A percentile compares a stretch with the other conserved stretches of the same genome.
Evolutionary conservation across 345 rosid species (phyloP).

Genomic region (Odontarrhena argentea): DNA sequence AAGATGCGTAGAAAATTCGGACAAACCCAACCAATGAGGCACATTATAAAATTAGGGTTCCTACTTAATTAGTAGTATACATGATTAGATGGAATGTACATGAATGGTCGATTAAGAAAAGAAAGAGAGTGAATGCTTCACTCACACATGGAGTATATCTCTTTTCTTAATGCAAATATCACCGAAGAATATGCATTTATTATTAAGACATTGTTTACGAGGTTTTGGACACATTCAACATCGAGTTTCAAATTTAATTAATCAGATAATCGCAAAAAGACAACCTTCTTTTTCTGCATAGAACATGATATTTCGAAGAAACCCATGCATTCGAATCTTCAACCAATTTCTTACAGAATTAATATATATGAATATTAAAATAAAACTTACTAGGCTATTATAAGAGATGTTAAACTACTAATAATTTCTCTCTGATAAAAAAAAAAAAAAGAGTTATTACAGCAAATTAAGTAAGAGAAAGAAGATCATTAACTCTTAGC

Average conservation of each 20-base stretch:
- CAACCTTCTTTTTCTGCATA: slow-evolving; percentile 44
- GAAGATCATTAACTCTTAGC: slow-evolving; percentile 66
- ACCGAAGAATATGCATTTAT: too few species aligned
- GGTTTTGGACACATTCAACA: slow-evolving; percentile 27
- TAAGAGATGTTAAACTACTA: too few species aligned
- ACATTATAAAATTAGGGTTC: too few species aligned
- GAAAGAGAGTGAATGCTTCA: too few species aligned
- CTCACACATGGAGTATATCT: too few species aligned
- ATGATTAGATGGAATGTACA: too few species aligned
- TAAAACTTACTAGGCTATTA: background rate
- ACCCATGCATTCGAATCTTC: slow-evolving; percentile 43
- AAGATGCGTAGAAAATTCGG: too few species aligned
- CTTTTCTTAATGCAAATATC: too few species aligned
- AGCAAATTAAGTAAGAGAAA: slow-evolving; percentile 45
- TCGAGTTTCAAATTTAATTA: slow-evolving; percentile 13
- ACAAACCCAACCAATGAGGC: too few species aligned
- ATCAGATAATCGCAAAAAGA: slow-evolving; percentile 31
- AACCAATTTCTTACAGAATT: slow-evolving; percentile 10
- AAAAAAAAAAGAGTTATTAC: slow-evolving; percentile 22
- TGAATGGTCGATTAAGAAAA: too few species aligned
- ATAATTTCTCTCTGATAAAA: slow-evolving; percentile 21
- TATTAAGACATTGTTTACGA: background rate
- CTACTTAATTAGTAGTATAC: too few species aligned
- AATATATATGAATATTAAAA: background rate
- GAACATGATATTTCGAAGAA: slow-evolving; percentile 42